phyloP scores from a whole-genome alignment of 169 alveolate species.

The Amoebophrya sp. region DNA sequence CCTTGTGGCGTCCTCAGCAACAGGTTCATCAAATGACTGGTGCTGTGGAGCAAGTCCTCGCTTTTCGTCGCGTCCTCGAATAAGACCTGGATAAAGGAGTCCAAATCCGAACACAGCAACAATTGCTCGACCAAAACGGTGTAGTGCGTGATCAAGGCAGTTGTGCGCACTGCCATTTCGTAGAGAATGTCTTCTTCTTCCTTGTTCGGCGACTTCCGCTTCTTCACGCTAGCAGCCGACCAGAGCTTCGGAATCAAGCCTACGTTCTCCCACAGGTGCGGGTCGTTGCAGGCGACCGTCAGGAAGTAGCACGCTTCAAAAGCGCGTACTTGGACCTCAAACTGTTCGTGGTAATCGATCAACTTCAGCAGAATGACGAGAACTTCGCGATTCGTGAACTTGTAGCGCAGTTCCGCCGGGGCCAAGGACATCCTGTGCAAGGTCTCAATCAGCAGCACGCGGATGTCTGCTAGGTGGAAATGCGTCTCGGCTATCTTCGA shows the following conservation, averaged over 20 bases:
- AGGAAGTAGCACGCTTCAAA: conserved; percentile 15
- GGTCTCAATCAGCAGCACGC: conserved; percentile 4
- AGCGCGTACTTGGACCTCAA: neutral
- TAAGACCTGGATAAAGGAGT: neutral
- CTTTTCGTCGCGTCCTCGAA: neutral
- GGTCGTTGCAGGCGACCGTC: conserved; percentile 4
- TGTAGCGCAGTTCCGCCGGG: conserved; percentile 21
- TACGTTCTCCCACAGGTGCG: conserved; percentile 5
- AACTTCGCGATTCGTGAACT: conserved; percentile 6
- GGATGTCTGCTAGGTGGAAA: neutral
- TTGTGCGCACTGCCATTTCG: neutral
- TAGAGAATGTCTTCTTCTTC: neutral
- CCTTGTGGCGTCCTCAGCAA: neutral
- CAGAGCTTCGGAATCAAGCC: neutral
- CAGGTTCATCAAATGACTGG: neutral
- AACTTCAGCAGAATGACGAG: conserved; percentile 1
- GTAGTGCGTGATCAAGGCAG: neutral
- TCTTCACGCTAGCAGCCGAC: neutral
- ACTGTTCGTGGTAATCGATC: conserved; percentile 21
- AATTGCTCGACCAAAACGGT: neutral
- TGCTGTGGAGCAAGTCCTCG: neutral
- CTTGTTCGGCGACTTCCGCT: neutral
- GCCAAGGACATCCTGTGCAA: neutral
- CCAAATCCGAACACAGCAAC: neutral
- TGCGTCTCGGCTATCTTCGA: neutral